These are phyloP conservation scores for Pythium utonaiense DNA, from an alignment of 352 stramenopile genomes.

Conservation along the genomic window DNA sequence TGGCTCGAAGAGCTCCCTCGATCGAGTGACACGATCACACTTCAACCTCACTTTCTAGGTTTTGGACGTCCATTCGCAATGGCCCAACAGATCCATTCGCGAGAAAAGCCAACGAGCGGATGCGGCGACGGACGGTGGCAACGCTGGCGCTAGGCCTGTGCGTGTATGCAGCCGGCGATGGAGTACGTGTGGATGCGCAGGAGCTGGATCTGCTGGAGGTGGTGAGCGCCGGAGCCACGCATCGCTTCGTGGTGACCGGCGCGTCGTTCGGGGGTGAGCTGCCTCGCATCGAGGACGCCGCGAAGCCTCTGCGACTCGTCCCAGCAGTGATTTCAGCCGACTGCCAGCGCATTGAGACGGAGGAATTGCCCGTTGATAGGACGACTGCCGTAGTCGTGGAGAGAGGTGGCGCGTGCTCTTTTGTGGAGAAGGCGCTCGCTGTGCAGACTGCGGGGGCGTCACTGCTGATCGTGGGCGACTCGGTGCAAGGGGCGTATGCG, in stretches of 20 bases:
- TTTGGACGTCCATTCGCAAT: constrained; percentile 8
- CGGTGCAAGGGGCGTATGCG: constrained; percentile 34
- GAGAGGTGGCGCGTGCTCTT: constrained; percentile 43
- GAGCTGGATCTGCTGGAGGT: constrained; percentile 19
- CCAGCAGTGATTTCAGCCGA: constrained; percentile 10
- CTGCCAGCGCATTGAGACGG: not conserved
- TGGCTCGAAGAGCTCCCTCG: not conserved
- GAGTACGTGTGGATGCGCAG: not conserved
- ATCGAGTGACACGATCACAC: not conserved
- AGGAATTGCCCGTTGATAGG: not conserved
- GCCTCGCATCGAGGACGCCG: not conserved
- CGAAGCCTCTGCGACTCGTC: constrained; percentile 9
- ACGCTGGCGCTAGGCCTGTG: not conserved
- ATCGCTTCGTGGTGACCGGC: constrained; percentile 11
- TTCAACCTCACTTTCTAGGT: constrained; percentile 22
- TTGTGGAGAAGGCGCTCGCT: constrained; percentile 42
- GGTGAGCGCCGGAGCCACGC: not conserved
- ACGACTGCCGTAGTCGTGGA: constrained; percentile 39
- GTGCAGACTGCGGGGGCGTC: constrained; percentile 31
- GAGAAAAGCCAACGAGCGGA: no score
- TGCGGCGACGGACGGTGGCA: not conserved
- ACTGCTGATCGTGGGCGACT: constrained; percentile 51
- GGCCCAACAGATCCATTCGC: not conserved
- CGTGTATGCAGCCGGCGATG: not conserved
- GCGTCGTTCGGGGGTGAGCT: constrained; percentile 17